Evolutionary conservation across 345 rosid genomes (phyloP), one percentile per base, ranked within the genome.

Genomic region (Eucalyptus camaldulensis): DNA sequence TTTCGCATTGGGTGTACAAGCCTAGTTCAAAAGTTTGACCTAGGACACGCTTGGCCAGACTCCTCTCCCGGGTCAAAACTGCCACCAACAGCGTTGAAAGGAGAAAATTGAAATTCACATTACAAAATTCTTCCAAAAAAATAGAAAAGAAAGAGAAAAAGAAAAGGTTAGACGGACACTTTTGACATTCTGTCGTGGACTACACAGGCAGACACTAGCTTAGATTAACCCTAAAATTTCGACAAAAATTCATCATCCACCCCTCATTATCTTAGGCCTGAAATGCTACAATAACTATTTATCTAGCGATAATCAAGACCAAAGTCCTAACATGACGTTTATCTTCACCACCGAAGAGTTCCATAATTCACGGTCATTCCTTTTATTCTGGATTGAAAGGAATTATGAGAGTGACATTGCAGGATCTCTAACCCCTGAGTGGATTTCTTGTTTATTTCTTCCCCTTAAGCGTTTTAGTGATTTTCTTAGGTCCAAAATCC

Each of bases 381-480:
- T 53, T 53, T 53, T 53, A 0, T 53, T 21, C 1, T 53, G 0
- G 25, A 53, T 53, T 53, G 2, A 8, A 4, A 21, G 58, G 10
- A 1, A 53, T 53, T 53, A 21, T 53, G 10, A 0, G 0, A 0
- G 58, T 4, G 10, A 21, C 2, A 53, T 53, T 8, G 58, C 0
- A 0, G 1, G 24, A 2, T 53, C 1, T 53, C 10, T 5, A 5
- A 53, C 58, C 0, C 58, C 0, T 21, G 0, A 21, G 10, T 2
- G 5, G 25, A 53, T 53, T 10, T 53, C 9, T 2, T 0, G 0
- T 2, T 53, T 53, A 10, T 53, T 53, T 53, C 2, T 53, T 2
- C 1, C 2, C 58, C 58, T 3, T 53, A 53, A 53, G 10, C 0
- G 0, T 8, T 21, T 53, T 53, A 53, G 8, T 53, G 10, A 53